Conservation (phyloP, 495 filamentous ascomycete genomes). For the Penicillium canariense region DNA sequence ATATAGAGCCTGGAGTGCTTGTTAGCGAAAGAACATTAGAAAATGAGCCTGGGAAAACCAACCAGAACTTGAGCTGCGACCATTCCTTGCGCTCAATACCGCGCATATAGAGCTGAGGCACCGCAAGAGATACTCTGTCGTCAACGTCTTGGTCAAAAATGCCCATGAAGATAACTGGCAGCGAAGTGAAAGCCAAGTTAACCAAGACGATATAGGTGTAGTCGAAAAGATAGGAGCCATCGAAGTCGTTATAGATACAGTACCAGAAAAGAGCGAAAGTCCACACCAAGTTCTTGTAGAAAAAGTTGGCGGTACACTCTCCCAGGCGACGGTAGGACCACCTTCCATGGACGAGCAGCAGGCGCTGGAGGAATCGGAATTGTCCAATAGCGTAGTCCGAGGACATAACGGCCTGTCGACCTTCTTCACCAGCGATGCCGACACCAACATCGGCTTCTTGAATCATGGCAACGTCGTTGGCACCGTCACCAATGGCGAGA, state of each 20-base stretch:
- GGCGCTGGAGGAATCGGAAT: constrained; percentile 88
- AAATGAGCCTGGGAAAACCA: constrained; percentile 25
- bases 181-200: constrained; percentile 95
- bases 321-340: constrained; percentile 94
- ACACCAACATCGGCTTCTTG: constrained; percentile 98
- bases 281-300: constrained; percentile 99
- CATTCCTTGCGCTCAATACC: constrained; percentile 97
- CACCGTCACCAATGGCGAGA: constrained; percentile 92
- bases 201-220: constrained; percentile 96
- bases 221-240: constrained; percentile 94
- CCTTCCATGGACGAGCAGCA: constrained; percentile 92
- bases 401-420: constrained; percentile 96
- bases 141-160: constrained; percentile 97
- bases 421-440: constrained; percentile 96
- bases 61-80: constrained; percentile 98
- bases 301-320: constrained; percentile 97
- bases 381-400: constrained; percentile 98
- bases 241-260: constrained; percentile 91
- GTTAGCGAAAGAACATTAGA: constrained; percentile 14
- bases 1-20: constrained; percentile 74
- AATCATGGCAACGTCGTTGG: constrained; percentile 99
- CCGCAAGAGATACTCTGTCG: constrained; percentile 88
- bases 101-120: constrained; percentile 92
- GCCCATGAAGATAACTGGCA: constrained; percentile 94
- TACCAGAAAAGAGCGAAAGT: constrained; percentile 98